Percentiles rank a stretch among this genome's conserved stretches.
phyloP scores from a whole-genome alignment of 768 basidiomycete genomes.

The Lactarius vividus region DNA sequence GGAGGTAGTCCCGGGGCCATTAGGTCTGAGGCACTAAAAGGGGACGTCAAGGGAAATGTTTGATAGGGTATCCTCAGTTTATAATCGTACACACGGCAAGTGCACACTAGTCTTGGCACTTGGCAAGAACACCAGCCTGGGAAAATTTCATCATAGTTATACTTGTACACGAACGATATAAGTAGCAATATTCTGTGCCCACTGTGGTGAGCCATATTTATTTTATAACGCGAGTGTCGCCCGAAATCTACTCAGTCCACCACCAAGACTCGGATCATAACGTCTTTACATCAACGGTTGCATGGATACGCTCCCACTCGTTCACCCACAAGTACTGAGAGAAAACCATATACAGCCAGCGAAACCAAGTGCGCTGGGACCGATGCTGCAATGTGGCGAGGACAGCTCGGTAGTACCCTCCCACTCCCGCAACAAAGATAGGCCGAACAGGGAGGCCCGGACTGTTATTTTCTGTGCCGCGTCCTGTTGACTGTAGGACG shows the following conservation, averaged over 20 bases:
- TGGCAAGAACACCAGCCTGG: no score
- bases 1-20: background rate
- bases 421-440: conserved; percentile 56
- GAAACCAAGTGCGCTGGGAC: conserved; percentile 86
- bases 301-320: conserved; percentile 62
- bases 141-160: background rate
- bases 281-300: conserved; percentile 2
- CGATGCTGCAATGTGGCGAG: conserved; percentile 69
- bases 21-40: background rate
- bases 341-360: conserved; percentile 76
- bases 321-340: conserved; percentile 95
- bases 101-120: no score
- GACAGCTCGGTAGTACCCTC: conserved; percentile 54
- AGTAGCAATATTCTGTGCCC: background rate
- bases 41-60: background rate
- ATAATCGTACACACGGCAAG: background rate
- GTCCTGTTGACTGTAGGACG: conserved; percentile 10
- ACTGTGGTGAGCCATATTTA: no score
- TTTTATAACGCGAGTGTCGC: no score
- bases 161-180: background rate
- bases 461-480: conserved; percentile 11
- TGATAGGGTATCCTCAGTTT: background rate
- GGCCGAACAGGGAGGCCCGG: conserved; percentile 30
- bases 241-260: background rate
- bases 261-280: background rate